These are phyloP conservation scores for Saccharomyces paradoxus DNA, from an alignment of 805 yeast genomes.

Conservation along the genomic window DNA sequence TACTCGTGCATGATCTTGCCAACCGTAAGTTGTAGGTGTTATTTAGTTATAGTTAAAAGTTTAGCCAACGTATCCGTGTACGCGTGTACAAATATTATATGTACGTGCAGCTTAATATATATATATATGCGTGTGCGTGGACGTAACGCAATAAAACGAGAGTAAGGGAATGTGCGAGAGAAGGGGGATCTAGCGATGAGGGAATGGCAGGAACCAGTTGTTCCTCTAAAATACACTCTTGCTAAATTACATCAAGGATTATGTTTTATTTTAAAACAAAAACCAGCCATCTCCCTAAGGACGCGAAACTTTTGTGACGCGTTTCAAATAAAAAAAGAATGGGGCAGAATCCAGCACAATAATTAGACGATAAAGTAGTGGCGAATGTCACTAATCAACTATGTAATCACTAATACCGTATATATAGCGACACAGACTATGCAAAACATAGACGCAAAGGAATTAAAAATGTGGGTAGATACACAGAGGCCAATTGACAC, in stretches of 20 bases:
- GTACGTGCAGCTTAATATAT: neutral
- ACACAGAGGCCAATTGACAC: constrained; percentile 18
- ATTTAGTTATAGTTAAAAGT: neutral
- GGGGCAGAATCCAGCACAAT: neutral
- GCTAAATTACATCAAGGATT: neutral
- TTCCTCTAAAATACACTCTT: neutral
- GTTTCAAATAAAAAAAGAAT: neutral
- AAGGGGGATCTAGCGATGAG: neutral
- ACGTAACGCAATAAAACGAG: neutral
- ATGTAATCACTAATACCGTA: neutral
- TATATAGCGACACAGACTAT: neutral
- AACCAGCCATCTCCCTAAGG: neutral
- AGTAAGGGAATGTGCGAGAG: neutral
- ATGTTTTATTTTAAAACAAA: neutral
- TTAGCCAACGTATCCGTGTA: neutral
- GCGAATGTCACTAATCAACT: neutral
- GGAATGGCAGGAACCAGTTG: neutral
- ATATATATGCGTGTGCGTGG: neutral
- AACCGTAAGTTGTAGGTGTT: neutral
- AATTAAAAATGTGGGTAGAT: constrained; percentile 26
- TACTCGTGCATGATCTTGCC: constrained; percentile 1
- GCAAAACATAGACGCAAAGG: constrained; percentile 21
- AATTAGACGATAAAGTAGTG: neutral
- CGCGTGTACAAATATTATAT: neutral
- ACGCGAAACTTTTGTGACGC: neutral